Base-by-base conservation (phyloP, 805 yeast species). In the Saccharomycopsis oosterbeekiorum region DNA sequence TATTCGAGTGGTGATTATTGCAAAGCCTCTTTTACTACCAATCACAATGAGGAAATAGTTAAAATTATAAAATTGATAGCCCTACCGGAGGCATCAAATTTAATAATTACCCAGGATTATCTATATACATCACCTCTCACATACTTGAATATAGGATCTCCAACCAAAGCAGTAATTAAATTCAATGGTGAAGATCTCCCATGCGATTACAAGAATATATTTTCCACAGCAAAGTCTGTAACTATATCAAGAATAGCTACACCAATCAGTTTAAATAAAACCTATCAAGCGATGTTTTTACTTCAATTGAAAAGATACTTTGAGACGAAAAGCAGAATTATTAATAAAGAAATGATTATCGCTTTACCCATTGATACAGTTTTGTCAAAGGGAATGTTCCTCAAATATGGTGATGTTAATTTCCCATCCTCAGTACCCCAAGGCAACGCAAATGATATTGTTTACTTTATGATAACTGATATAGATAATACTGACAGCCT, bases 401-500 rank as follows among this genome's bases (percentile, higher is more conserved):
- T 68, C n/a, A 62, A 47, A 2, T 55, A 65, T 19, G 40, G 71
- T 61, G 12, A 65, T 65, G 12, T n/a, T 14, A 64, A 59, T 4
- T 69, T 68, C 14, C 75, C 75, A 0, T 70, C 71, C 1, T 73
- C 77, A 3, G 72, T 82, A 1, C 90, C 91, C 0, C 71, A 75
- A 2, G 89, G 89, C 0, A 77, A 77, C 24, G 84, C 88, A 0
- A 89, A 91, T 69, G 76, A 82, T 0, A 80, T 92, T 19, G 96
- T 91, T 0, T 93, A 97, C 97, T 93, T 91, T 72, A 82, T 81
- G 66, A 80, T 93, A 1, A 76, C 81, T 1, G 85, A 80, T 6
- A 74, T 84, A 3, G 4, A 69, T 64, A 21, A 57, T 12, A 36
- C 29, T 26, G 40, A 51, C 2, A 47, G 56, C 17, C 8, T 15